Conservation (phyloP, 2,329 filamentous ascomycete genomes). For the Tothia fuscella region DNA sequence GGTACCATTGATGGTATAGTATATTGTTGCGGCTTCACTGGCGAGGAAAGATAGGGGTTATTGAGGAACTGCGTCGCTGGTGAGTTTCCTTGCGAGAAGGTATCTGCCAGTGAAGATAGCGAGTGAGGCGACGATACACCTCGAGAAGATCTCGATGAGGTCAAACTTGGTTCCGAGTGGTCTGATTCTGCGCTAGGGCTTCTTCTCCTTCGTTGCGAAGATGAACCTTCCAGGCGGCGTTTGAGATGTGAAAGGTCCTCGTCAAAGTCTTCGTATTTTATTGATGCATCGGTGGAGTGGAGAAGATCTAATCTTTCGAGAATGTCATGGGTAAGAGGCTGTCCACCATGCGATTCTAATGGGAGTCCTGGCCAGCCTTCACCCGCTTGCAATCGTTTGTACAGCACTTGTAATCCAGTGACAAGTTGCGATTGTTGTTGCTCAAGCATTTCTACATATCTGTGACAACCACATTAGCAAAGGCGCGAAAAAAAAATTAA, state of each 20-base stretch:
- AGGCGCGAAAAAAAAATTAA: conserved; percentile 7
- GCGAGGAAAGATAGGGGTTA: conserved; percentile 22
- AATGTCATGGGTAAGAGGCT: conserved; percentile 52
- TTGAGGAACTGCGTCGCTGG: conserved; percentile 28
- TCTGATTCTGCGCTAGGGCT: no score
- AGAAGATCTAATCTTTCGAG: conserved; percentile 47
- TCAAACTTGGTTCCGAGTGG: conserved; percentile 43
- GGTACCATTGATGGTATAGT: no score
- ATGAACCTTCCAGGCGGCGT: no score
- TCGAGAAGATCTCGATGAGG: conserved; percentile 24
- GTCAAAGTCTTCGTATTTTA: conserved; percentile 42
- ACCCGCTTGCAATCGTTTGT: conserved; percentile 39
- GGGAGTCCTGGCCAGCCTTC: conserved; percentile 44
- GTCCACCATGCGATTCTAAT: conserved; percentile 39
- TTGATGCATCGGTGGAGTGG: conserved; percentile 36
- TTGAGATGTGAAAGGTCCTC: conserved; percentile 46
- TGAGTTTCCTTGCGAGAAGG: conserved; percentile 21
- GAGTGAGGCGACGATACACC: conserved; percentile 23
- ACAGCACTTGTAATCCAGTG: conserved; percentile 48
- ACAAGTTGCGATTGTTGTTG: conserved; percentile 53
- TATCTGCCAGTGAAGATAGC: conserved; percentile 20
- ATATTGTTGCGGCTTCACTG: background rate
- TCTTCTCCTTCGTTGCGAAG: no score
- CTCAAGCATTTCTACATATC: conserved; percentile 55
- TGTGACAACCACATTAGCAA: conserved; percentile 18